These are phyloP conservation scores for rapeseed (Brassica napus) DNA, from an alignment of 345 rosid genomes.

Conservation along the genomic window Da-Ae NC_063446.1:4890501-4891000, in stretches of 20 bases:
- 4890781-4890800: constrained; percentile 93
- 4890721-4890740: not conserved
- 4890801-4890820: constrained; percentile 93
- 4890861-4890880: constrained; percentile 57
- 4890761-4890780: constrained; percentile 96
- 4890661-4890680: constrained; percentile 23
- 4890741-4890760: constrained; percentile 59
- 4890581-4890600: constrained; percentile 88
- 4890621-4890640: constrained; percentile 54
- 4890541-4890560: no score
- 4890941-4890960: constrained; percentile 9
- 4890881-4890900: not conserved
- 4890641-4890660: constrained; percentile 53
- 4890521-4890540: no score
- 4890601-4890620: constrained; percentile 84
- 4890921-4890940: no score
- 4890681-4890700: not conserved
- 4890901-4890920: not conserved
- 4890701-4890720: not conserved
- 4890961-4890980: constrained; percentile 73
- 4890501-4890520: constrained; percentile 68
- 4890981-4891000: constrained; percentile 86
- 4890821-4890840: constrained; percentile 69
- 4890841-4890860: constrained; percentile 40
- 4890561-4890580: no score